Conservation (phyloP, 1,139 yeast genomes). For the Eremothecium coryli region DNA sequence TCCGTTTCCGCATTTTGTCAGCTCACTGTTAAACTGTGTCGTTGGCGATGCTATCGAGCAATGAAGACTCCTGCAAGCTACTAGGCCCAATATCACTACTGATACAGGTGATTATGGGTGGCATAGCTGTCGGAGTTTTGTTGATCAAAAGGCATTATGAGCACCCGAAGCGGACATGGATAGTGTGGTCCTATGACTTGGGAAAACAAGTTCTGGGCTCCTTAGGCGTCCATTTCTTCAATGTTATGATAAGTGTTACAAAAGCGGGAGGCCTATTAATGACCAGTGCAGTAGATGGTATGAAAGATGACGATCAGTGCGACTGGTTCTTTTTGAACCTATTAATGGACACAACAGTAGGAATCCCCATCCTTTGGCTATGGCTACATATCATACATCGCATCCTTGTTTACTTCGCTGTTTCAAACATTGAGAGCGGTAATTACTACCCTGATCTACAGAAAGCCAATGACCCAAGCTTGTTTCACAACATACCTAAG, state of each 20-base stretch:
- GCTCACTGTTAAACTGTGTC: too few relatives aligned
- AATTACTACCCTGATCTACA: constrained; percentile 39
- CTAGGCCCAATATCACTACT: constrained; percentile 63
- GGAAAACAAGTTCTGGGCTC: constrained; percentile 86
- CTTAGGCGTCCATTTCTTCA: constrained; percentile 69
- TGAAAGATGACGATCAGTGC: constrained; percentile 48
- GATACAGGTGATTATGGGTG: constrained; percentile 61
- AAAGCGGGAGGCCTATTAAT: constrained; percentile 28
- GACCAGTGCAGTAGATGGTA: constrained; percentile 4
- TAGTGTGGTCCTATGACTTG: constrained; percentile 83
- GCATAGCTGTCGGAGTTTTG: constrained; percentile 63
- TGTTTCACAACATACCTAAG: constrained; percentile 34
- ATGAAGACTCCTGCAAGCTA: constrained; percentile 41
- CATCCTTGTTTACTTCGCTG: constrained; percentile 40
- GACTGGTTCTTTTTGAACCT: constrained; percentile 89
- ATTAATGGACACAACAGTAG: constrained; percentile 88
- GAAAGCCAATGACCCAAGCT: constrained; percentile 1
- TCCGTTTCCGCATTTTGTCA: too few relatives aligned
- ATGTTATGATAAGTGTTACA: constrained; percentile 60
- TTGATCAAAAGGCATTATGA: constrained; percentile 71
- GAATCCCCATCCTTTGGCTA: constrained; percentile 72
- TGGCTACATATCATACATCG: constrained; percentile 38
- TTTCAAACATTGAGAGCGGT: constrained; percentile 68
- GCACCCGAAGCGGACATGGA: constrained; percentile 78
- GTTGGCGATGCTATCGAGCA: too few relatives aligned